Evolutionary conservation across 768 basidiomycete genomes (phyloP).

Genomic region (Hericium rajendrae): DNA sequence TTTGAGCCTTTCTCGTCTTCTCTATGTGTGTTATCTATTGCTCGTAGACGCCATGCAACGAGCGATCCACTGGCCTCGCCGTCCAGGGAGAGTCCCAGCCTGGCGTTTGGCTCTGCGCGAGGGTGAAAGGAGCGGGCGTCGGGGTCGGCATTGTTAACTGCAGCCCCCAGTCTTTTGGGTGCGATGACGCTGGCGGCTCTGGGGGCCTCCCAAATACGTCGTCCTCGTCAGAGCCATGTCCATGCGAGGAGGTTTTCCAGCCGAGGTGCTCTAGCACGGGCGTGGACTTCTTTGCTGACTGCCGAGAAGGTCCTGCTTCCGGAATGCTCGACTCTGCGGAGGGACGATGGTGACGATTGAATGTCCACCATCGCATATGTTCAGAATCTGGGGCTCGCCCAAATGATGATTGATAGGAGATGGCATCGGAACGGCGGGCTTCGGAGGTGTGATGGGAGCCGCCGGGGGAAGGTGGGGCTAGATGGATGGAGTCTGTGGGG

Average conservation of each 20-base stretch:
- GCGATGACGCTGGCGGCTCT: conserved; percentile 13
- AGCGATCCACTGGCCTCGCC: conserved; percentile 23
- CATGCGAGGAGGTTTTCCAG: neutral
- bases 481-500: conserved; percentile 39
- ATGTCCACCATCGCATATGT: conserved; percentile 57
- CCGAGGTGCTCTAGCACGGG: neutral
- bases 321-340: neutral
- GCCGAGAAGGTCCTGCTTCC: neutral
- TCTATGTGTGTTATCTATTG: conserved; percentile 4
- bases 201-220: conserved; percentile 15
- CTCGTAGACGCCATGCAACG: conserved; percentile 2
- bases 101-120: conserved; percentile 46
- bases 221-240: neutral
- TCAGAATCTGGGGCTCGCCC: conserved; percentile 19
- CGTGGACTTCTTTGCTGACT: neutral
- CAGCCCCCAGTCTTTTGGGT: conserved; percentile 9
- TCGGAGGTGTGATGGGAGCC: conserved; percentile 26
- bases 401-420: conserved; percentile 40
- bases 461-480: conserved; percentile 19
- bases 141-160: conserved; percentile 25
- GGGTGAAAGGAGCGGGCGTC: conserved; percentile 32
- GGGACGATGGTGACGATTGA: conserved; percentile 38
- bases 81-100: conserved; percentile 66
- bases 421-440: conserved; percentile 40
- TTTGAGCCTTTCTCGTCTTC: conserved; percentile 13